Base-by-base conservation (phyloP, 805 yeast species). In the Millerozyma miso region DNA sequence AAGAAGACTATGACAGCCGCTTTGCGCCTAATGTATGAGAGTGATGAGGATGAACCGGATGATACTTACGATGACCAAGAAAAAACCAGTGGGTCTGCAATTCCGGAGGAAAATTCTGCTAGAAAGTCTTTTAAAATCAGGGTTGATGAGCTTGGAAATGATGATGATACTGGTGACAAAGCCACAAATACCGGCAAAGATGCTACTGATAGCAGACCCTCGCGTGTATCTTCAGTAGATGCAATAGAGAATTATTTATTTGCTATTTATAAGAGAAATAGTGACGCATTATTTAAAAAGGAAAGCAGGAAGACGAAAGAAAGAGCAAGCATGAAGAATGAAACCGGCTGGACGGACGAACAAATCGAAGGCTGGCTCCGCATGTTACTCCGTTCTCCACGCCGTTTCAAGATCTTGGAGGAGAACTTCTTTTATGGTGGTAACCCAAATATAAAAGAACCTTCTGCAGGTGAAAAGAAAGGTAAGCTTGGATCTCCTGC, bases 351-450 rank as follows among this genome's bases (percentile, higher is more conserved):
- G 96, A 71, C 89, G 0, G 90, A 89, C 60, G 96, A 88, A 55
- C 96, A 88, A 58, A 79, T 91, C 38, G 97, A 90, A 69, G 96
- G 96, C 0, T 91, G 97, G 97, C 83, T 84, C 1, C 67, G 85
- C 43, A 84, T 85, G 84, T 58, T 89, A 15, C 73, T 78, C 40
- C 77, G 77, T 52, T 77, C 81, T 35, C 88, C 93, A 0, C 69
- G 71, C 35, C 70, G 85, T 43, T 82, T 77, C 49, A 75, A 76
- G 51, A 45, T 79, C 2, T 58, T 86, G 43, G 95, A 86, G 53
- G 83, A 81, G 40, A 75, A 75, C 48, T 81, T 68, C 51, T 67
- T 79, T 68, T 73, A 46, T 44, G 49, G 53, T n/a, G 56, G 58
- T 19, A 50, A 54, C 23, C 48, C 53, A 16, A 53, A 54, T 43